Base-by-base conservation (phyloP, 129 eudicot genomes). In the Saussurea involucrata region DNA sequence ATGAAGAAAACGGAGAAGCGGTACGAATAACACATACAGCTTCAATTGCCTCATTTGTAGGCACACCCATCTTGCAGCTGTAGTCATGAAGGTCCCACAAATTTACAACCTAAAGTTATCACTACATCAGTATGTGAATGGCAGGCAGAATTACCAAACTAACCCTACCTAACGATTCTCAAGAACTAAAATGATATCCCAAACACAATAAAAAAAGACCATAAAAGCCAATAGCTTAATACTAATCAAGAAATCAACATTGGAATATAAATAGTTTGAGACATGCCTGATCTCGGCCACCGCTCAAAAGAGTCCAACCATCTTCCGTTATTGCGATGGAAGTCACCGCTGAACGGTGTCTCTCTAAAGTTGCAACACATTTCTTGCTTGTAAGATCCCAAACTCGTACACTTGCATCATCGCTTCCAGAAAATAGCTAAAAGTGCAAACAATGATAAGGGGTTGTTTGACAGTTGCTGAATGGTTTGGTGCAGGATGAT, bases 381-480 rank as follows among this genome's bases (percentile, higher is more conserved):
- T 88, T 92, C 86, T 95, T 95, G 71, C 69, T 83, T 57, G 78
- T 81, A 60, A 95, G 96, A 86, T 95, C 91, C 99, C 99, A 95
- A 27, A 88, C 89, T 44, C 90, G 77, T 34, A 90, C 88, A 71
- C 89, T 91, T 70, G 94, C 78, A 80, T 95, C 99, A 61, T 95
- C 91, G 64, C 96, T 79, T 71, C 87, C 87, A 34, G 99, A 87
- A 72, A 87, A 88, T 77, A 95, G 93, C 99, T 95, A 76, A 60
- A 61, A 58, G 55, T 15, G 71, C 28, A 74, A 68, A 55, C 34
- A 65, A 42, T n/a, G 57, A 24, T 69, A 25, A 63, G n/a, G n/a
- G n/a, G n/a, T n/a, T n/a, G n/a, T n/a, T n/a, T n/a, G n/a, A n/a
- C n/a, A n/a, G n/a, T n/a, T n/a, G n/a, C n/a, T n/a, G n/a, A n/a